Evolutionary conservation across 1,284 basidiomycete genomes (phyloP), one percentile per base, ranked within the genome.

Genomic region (Sporisorium exsertum): DNA sequence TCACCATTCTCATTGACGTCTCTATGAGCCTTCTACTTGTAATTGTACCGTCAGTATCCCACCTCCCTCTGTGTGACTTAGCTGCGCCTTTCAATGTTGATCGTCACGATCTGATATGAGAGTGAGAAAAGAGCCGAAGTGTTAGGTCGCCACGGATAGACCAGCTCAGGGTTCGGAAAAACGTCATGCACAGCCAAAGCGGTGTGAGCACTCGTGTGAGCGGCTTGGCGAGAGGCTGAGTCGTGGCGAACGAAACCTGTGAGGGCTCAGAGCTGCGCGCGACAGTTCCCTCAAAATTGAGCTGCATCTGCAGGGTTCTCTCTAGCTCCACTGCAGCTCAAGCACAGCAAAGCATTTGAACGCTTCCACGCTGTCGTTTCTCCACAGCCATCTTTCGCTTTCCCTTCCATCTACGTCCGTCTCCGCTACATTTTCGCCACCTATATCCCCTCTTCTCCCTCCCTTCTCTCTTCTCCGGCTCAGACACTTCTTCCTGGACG

Each of bases 281-380:
- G 45, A 58, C 55, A 43, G 37, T 18, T 7, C 40, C 2, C 26
- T 24, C 18, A 16, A 50, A 58, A 49, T 32, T 46, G 46, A 46
- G 20, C 54, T 35, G n/a, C 43, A 35, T 35, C 57, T 58, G 56
- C 56, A 58, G 56, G 56, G 56, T 58, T 43, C 56, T 18, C 22
- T 40, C 5, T n/a, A n/a, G n/a, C n/a, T n/a, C n/a, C n/a, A n/a
- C n/a, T n/a, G n/a, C n/a, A n/a, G 37, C 37, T 40, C 35, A n/a
- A 24, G 53, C 35, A 55, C 26, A 47, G 46, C 46, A 40, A 18
- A n/a, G 37, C 37, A 1, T 26, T n/a, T 47, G 9, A 12, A 27
- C 37, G 57, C 56, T 58, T 65, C 56, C 63, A 65, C 65, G 55
- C 55, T 68, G 55, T 63, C 52, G 52, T 33, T 67, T 68, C 66